phyloP scores from a whole-genome alignment of 1,284 basidiomycete species.

The Ganoderma multipileum region DNA sequence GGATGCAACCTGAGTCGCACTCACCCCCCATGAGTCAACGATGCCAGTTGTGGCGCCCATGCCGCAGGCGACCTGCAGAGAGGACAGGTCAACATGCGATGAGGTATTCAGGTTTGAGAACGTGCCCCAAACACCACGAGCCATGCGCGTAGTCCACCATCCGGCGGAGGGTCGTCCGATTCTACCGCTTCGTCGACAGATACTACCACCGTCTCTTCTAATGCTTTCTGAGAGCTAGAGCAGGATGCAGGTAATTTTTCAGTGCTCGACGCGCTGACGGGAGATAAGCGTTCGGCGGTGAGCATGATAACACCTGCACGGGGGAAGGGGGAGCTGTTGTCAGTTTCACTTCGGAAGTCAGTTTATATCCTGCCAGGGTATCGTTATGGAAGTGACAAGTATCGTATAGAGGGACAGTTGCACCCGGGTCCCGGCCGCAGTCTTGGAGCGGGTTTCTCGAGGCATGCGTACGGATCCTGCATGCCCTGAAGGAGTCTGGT shows the following conservation, averaged over 20 bases:
- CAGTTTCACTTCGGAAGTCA: not conserved
- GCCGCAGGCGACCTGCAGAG: not conserved
- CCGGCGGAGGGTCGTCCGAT: not conserved
- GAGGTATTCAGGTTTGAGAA: not conserved
- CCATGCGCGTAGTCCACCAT: not conserved
- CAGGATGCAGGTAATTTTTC: not conserved
- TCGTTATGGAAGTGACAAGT: not conserved
- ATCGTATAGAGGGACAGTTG: no score
- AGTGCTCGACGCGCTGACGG: not conserved
- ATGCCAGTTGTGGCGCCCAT: not conserved
- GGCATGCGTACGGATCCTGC: not conserved
- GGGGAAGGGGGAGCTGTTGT: not conserved
- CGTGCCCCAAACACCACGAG: not conserved
- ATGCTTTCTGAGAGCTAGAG: not conserved
- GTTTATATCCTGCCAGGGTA: not conserved
- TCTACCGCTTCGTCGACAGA: not conserved
- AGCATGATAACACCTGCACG: not conserved
- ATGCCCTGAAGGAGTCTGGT: not conserved
- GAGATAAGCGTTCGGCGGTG: not conserved
- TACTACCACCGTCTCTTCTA: not conserved
- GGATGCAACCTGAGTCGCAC: not conserved
- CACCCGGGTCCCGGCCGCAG: no score
- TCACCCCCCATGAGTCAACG: not conserved
- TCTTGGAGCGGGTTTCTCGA: not conserved
- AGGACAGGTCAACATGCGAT: not conserved